Conservation (phyloP, 2,329 filamentous ascomycete species). For the Penicillium palitans region DNA sequence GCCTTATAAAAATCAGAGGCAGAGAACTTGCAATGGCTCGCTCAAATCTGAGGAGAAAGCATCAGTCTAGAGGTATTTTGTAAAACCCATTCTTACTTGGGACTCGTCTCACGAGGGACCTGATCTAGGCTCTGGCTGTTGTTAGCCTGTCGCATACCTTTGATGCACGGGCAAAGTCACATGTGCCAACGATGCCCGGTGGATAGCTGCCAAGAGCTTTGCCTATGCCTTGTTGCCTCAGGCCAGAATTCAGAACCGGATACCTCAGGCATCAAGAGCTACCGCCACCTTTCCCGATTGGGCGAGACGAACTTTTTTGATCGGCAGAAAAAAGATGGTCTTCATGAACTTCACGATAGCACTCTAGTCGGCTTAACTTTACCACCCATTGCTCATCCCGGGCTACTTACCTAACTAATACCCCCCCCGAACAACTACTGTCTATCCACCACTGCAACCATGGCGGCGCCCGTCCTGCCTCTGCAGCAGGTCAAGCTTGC, state of each 20-base stretch:
- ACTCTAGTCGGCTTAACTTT: conserved; percentile 2
- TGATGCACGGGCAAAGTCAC: not conserved
- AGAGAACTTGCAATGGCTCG: not conserved
- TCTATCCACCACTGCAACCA: conserved; percentile 40
- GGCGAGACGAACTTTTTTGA: conserved; percentile 28
- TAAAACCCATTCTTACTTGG: too few relatives aligned
- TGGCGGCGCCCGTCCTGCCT: conserved; percentile 84
- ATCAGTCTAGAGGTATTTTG: not conserved
- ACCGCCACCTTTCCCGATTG: conserved; percentile 27
- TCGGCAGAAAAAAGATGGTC: conserved; percentile 31
- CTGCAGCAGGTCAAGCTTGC: conserved; percentile 80
- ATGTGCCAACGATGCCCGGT: not conserved
- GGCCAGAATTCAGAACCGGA: not conserved
- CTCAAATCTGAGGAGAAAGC: not conserved
- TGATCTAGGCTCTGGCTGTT: not conserved
- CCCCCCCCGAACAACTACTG: not conserved
- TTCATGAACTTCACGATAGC: conserved; percentile 21
- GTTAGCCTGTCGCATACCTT: not conserved
- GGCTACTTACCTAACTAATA: conserved; percentile 4
- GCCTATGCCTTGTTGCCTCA: conserved; percentile 3
- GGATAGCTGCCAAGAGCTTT: not conserved
- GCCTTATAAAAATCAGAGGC: not conserved
- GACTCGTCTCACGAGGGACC: not conserved
- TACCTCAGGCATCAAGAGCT: conserved; percentile 23
- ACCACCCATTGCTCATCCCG: not conserved